Evolutionary conservation across 176 grass and related monocot species (phyloP), one percentile per base, ranked within the genome.

Genomic region (Hordeum marinum): DNA sequence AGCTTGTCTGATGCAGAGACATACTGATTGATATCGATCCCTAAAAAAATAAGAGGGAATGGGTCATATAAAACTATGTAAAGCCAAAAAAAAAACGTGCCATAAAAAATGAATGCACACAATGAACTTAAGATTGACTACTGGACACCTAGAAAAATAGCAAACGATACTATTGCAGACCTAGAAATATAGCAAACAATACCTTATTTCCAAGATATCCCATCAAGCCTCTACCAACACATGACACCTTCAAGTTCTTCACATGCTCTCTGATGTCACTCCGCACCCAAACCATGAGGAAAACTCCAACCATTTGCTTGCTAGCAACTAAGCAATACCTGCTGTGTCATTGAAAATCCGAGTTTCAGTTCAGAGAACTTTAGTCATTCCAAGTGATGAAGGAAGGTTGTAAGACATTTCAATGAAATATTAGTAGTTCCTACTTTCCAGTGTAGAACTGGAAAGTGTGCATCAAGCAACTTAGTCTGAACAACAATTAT

Each of bases 181-280:
- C 27, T 72, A 76, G 18, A 20, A 68, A 12, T 83, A 52, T 52
- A 45, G 31, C 2, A 68, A 54, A 63, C 2, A 17, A 7, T 90
- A 97, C 95, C 92, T 98, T 98, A 81, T 98, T 98, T 79, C 95
- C 95, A 37, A 98, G 95, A 88, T 93, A 98, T 66, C 95, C 95
- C 95, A 98, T 98, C 71, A 98, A 88, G 67, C 95, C 95, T 72
- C 95, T 92, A 3, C 95, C 95, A 87, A 98, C 95, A 85, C 95
- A 98, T 54, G 95, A 98, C 37, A 98, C 92, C 85, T 95, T 98
- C 72, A 98, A 82, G 87, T 98, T 95, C 45, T 91, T 91, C 82
- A 98, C 92, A 90, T 93, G 82, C 35, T 92, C 90, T 82, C 91
- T 94, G 61, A 98, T 91, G 69, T 98, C 95, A 88, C 29, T 95